These are phyloP conservation scores for Coemansia sp. DNA, from an alignment of 192 early-diverging fungal genomes.

Conservation along the genomic window DNA sequence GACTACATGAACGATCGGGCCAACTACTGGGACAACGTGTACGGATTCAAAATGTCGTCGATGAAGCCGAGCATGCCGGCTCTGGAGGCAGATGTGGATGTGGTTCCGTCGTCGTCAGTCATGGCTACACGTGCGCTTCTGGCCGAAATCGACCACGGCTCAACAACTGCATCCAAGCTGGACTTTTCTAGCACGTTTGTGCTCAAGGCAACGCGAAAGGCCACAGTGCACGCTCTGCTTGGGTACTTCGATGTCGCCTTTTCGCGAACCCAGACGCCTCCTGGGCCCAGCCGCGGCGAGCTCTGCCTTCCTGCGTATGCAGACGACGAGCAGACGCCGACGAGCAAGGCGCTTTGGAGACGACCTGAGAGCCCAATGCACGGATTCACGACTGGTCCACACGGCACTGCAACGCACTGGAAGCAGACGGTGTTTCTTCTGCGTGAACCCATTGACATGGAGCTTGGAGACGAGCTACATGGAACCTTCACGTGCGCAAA, in stretches of 20 bases:
- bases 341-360: conserved; percentile 31
- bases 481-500: conserved; percentile 72
- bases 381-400: conserved; percentile 74
- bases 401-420: conserved; percentile 92
- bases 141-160: conserved; percentile 74
- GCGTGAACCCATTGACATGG: conserved; percentile 61
- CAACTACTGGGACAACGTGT: conserved; percentile 89
- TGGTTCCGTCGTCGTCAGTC: conserved; percentile 68
- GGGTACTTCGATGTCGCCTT: conserved; percentile 97
- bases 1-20: conserved; percentile 81
- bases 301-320: conserved; percentile 21
- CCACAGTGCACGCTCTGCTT: conserved; percentile 74
- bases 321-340: conserved; percentile 4
- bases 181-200: conserved; percentile 76
- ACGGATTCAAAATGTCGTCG: conserved; percentile 89
- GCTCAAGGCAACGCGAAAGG: conserved; percentile 64
- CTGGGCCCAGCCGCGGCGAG: conserved; percentile 41
- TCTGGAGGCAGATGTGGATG: conserved; percentile 82
- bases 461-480: conserved; percentile 51
- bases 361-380: conserved; percentile 38
- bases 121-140: conserved; percentile 67
- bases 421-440: conserved; percentile 91
- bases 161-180: conserved; percentile 65
- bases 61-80: conserved; percentile 71
- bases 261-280: conserved; percentile 38